Evolutionary conservation across 345 rosid species (phyloP), one percentile per base, ranked within the genome.

Genomic region (Schrenkiella parvula): DNA sequence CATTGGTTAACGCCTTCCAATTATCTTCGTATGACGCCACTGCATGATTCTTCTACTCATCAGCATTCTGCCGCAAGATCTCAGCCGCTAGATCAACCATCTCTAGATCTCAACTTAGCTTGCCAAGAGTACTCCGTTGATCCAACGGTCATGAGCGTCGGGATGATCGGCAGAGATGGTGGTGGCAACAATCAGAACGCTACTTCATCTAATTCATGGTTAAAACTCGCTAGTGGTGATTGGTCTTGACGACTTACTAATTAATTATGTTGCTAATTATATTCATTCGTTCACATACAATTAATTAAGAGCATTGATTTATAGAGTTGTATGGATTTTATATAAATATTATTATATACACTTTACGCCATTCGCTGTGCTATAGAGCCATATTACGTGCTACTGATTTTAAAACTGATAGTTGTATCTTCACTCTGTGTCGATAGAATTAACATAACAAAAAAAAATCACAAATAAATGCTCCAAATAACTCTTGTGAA

Each of bases 1-100:
- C 99, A 95, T 10, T 95, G 99, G 99, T 79, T 95, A 71, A 90
- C 93, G 23, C 95, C 97, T 47, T 70, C 80, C 60, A 76, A 70
- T 31, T 70, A 70, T 70, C 71, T 76, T 13, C 71, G 76, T 17
- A 76, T 70, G 75, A 68, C 75, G 44, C 61, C 75, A 8, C 44
- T 55, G 17, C 65, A 67, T 55, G 74, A 68, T 25, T 21, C 54
- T 50, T 22, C 54, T 22, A 22, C 31, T 47, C 26, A 47, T 1
- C 52, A 46, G 8, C 53, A 47, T 19, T 28, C 58, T 2, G 43
- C 29, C 3, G 39, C 38, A 5, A 66, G 43, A 74, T 32, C 60
- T 6, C 71, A 61, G 65, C 59, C 64, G 50, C 34, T 57, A 31
- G 66, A 60, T 67, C 69, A 75, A 31, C 74, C 74, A 68, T 76